Evolutionary conservation across 106 monocot genomes (phyloP), one percentile per base, ranked within the genome.

Genomic region (Chionographis japonica): DNA sequence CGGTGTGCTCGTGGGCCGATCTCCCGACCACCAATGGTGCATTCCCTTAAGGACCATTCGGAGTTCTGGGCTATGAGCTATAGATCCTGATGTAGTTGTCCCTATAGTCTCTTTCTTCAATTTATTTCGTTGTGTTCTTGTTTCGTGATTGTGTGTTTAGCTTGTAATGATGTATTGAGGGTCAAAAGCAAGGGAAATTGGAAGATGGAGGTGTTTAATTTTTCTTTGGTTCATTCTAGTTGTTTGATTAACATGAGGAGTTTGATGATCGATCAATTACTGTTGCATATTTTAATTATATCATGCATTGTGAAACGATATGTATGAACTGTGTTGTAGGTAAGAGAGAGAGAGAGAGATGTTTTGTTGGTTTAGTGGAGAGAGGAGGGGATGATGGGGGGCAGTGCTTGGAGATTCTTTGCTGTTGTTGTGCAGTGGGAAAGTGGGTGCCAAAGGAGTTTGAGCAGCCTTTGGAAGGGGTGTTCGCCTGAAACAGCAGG

Each of bases 1-100:
- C 74, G 61, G 58, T 66, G 2, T 20, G 52, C n/a, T 83, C 72
- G 80, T 66, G 71, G 69, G 59, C 81, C 39, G 78, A 81, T 73
- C 42, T 76, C 35, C 61, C 78, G 2, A 63, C 72, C 0, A 36
- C 54, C 9, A 81, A 77, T 72, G 80, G 72, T 14, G 71, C 80
- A 52, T 72, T 76, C 63, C 70, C 62, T 40, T 74, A 49, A 62
- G 20, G 63, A 8, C 35, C 58, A 3, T 3, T 62, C 2, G 15
- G 11, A 13, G 46, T 46, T 46, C 1, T 46, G 5, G 9, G 46
- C 46, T 46, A 46, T 46, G 46, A 6, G 27, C 46, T 5, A 10
- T 46, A 2, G 5, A 5, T 46, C 5, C 9, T 46, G 46, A 10
- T 46, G 5, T 10, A 46, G 46, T 46, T 6, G 46, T 46, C 46